phyloP scores from a whole-genome alignment of 2,329 filamentous ascomycete species.

The Aspergillus bombycis region DNA sequence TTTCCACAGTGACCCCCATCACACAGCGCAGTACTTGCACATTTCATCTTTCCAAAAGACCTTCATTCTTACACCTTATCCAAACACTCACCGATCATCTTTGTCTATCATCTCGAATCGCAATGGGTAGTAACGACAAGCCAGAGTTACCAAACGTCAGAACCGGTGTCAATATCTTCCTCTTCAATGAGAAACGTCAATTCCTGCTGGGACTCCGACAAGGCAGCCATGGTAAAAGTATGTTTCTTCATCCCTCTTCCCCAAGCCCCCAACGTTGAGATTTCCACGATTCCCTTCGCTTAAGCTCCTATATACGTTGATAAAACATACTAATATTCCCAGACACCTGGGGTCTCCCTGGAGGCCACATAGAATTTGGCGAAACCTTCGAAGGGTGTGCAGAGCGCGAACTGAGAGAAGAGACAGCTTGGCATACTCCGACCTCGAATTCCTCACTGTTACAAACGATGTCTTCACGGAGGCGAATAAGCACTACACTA shows the following conservation, averaged over 20 bases:
- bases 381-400: constrained; percentile 66
- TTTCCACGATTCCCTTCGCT: too few relatives aligned
- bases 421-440: constrained; percentile 66
- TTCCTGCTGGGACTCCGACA: constrained; percentile 20
- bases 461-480: constrained; percentile 68
- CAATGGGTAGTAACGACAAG: neutral
- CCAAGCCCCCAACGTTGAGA: neutral
- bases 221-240: constrained; percentile 23
- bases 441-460: constrained; percentile 58
- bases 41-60: too few relatives aligned
- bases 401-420: constrained; percentile 68
- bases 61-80: too few relatives aligned
- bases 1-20: neutral
- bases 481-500: constrained; percentile 73
- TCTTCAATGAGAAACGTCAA: constrained; percentile 15
- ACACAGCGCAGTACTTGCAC: too few relatives aligned
- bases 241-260: neutral
- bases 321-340: neutral
- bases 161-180: constrained; percentile 20
- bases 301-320: too few relatives aligned
- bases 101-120: neutral
- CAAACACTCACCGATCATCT: neutral
- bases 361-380: constrained; percentile 73
- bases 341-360: constrained; percentile 70
- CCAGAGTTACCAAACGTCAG: constrained; percentile 12